Evolutionary conservation across 2,329 filamentous ascomycete genomes (phyloP), one percentile per base, ranked within the genome.

Genomic region (Chrysosporium keratinophilum): DNA sequence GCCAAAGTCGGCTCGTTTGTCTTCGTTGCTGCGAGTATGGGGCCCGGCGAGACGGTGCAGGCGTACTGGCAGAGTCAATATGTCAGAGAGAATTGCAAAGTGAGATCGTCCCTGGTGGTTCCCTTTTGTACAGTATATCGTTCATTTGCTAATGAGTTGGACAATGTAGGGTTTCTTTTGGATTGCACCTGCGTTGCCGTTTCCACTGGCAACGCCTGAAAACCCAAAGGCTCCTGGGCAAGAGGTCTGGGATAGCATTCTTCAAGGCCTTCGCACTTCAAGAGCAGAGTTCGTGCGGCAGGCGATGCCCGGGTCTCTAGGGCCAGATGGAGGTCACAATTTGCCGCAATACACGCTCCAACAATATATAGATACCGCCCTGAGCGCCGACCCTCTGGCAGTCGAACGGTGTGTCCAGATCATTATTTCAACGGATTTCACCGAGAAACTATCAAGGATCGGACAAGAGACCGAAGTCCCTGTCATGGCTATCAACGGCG

Each of bases 11-110:
- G 60, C 2, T 56, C 57, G 1, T 66, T 65, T 54, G 55, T 60
- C 35, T 62, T 65, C 44, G 58, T 65, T 5, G 60, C 59, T 2
- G 54, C 59, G 7, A 65, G 63, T 50, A 66, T 66, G 63, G 64
- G 64, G 0, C 62, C 62, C 39, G 64, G 63, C 2, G 63, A 66
- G 48, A 61, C 58, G 6, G 49, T 65, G 23, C 56, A 65, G 34
- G 61, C 62, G 11, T 61, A 64, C 51, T 57, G 60, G 34, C 40
- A 47, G 17, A 58, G 58, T 44, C 56, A 58, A 11, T 61, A 61
- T 49, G 50, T 60, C 9, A 53, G 56, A 39, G 50, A 58, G 17
- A 60, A 62, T 50, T 62, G 59, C 55, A 60, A 58, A 47, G 60
- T 60, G 50, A 37, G 54, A 20, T 46, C 17, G 11, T 23, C 14